Base-by-base conservation (phyloP, 108 stramenopile species). In the Discostella stelligeroides region DNA sequence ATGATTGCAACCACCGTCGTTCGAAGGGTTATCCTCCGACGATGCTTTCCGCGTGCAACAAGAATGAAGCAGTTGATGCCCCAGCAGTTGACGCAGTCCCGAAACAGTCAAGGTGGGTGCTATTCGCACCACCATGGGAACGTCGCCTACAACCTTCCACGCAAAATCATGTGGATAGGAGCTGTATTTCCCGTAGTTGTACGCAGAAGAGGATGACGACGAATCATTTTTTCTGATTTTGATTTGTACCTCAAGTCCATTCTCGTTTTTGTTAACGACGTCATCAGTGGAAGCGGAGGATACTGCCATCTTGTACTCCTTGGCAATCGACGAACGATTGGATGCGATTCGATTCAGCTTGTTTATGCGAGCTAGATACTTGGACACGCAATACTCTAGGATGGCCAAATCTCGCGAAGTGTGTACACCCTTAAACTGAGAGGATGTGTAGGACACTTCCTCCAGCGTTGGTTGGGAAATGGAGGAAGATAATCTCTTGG, bases 171-270 rank as follows among this genome's bases (percentile, higher is more conserved):
- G 42, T 15, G 56, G 12, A 25, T 27, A 47, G 1, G 37, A 42
- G 37, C 20, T 58, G 37, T 40, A 40, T 21, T 10, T 21, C 18
- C 34, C 30, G 34, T 34, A 58, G 38, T n/a, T 37, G 37, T 58
- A 39, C 0, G 11, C 4, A 45, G 13, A 45, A 10, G 13, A 45
- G 5, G 43, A 41, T 17, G 39, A 7, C 46, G 58, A 39, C 39
- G 60, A 23, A 12, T 20, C 39, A 50, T 56, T 37, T 61, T 86
- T 83, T 14, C 61, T 69, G 27, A 89, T 73, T 11, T 63, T 34
- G n/a, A 92, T 30, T 43, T 88, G 76, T 46, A 92, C 47, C 2
- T 75, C 41, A 10, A 87, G 46, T 9, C 90, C 91, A 72, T 88
- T 79, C 47, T 84, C 83, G 48, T 75, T 72, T 34, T 40, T 37